A percentile compares a stretch with the other conserved stretches of the same genome.
These are phyloP conservation scores for Erysimum pusillum DNA, from an alignment of 441 rosid species.

Conservation along the genomic window DNA sequence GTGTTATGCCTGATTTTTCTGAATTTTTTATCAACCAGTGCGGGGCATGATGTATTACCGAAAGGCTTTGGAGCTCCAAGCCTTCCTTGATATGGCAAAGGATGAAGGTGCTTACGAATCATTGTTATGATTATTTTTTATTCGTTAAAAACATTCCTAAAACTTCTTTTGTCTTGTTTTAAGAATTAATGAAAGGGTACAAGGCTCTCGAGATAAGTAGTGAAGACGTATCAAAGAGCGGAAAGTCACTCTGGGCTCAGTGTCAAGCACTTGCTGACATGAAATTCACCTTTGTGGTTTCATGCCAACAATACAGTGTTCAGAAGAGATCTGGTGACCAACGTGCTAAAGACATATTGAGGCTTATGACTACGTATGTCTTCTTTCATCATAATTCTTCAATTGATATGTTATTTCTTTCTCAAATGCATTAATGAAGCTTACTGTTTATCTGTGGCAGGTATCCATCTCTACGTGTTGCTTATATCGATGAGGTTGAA, in stretches of 20 bases:
- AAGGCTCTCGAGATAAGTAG: conserved; percentile 72
- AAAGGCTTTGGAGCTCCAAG: conserved; percentile 79
- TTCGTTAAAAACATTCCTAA: neutral
- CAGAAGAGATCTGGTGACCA: conserved; percentile 71
- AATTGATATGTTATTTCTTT: neutral
- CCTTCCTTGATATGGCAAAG: conserved; percentile 77
- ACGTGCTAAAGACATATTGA: conserved; percentile 69
- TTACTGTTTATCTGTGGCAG: conserved; percentile 46
- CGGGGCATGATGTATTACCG: conserved; percentile 89
- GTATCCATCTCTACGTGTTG: conserved; percentile 73
- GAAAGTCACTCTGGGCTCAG: conserved; percentile 71
- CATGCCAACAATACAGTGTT: conserved; percentile 71
- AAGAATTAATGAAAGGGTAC: conserved; percentile 70
- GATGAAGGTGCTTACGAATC: conserved; percentile 58
- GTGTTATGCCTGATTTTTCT: conserved; percentile 19
- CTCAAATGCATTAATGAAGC: conserved; percentile 24
- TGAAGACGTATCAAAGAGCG: conserved; percentile 65
- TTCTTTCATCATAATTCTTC: conserved; percentile 23
- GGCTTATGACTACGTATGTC: conserved; percentile 66
- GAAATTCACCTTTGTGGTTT: conserved; percentile 71
- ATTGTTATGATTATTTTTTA: neutral
- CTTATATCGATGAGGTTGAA: conserved; percentile 81
- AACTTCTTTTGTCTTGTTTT: conserved; percentile 19
- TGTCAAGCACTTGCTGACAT: conserved; percentile 73
- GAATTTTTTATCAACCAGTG: conserved; percentile 48